phyloP scores from a whole-genome alignment of 352 stramenopile genomes.

The Pythium folliculosum region DNA sequence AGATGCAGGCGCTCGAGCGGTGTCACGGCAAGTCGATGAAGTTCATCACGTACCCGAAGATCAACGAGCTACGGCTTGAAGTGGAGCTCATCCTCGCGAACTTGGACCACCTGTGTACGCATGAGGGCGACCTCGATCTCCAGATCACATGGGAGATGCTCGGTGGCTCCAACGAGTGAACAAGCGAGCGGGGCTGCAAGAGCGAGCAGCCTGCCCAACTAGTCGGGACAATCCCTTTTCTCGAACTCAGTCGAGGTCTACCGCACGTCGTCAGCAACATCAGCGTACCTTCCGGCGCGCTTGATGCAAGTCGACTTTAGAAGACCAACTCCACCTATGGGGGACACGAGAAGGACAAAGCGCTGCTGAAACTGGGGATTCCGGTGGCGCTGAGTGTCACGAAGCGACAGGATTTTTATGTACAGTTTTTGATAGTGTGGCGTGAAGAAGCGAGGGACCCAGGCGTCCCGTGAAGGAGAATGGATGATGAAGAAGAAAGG shows the following conservation, averaged over 20 bases:
- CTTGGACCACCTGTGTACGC: slow-evolving; percentile 76
- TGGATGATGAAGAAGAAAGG: background rate
- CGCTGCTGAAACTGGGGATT: background rate
- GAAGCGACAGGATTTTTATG: slow-evolving; percentile 8
- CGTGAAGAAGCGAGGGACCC: slow-evolving; percentile 16
- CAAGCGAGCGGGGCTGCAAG: background rate
- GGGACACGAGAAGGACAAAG: background rate
- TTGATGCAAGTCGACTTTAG: background rate
- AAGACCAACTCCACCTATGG: background rate
- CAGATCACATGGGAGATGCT: slow-evolving; percentile 89
- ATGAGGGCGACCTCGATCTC: slow-evolving; percentile 80
- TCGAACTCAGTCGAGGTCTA: background rate
- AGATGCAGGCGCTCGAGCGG: slow-evolving; percentile 78
- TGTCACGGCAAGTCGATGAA: slow-evolving; percentile 89
- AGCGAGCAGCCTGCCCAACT: background rate
- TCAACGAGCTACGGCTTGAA: slow-evolving; percentile 74
- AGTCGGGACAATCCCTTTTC: background rate
- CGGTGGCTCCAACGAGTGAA: slow-evolving; percentile 40
- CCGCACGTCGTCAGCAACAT: background rate
- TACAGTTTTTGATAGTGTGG: slow-evolving; percentile 25
- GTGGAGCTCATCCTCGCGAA: slow-evolving; percentile 82
- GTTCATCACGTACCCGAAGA: slow-evolving; percentile 88
- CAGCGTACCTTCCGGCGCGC: background rate
- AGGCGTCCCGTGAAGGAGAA: slow-evolving; percentile 6
- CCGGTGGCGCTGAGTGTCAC: background rate